Evolutionary conservation across 768 basidiomycete species (phyloP).

Genomic region (Boletus subparvulus): DNA sequence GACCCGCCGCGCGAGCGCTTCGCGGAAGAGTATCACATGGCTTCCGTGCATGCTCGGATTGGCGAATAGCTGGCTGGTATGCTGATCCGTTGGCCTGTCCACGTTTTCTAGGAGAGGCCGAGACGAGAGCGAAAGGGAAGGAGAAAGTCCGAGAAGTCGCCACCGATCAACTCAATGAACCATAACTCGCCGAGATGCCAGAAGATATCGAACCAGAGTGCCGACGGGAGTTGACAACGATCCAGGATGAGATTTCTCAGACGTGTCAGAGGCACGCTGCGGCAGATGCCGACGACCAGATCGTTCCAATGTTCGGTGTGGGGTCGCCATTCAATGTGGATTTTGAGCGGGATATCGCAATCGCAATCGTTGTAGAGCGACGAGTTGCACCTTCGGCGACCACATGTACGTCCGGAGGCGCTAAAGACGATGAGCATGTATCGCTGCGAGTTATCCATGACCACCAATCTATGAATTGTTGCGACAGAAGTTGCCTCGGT

Average conservation of each 20-base stretch:
- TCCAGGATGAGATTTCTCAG: not conserved
- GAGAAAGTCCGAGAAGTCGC: not conserved
- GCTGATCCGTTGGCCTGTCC: not conserved
- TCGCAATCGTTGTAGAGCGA: not conserved
- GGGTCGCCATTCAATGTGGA: not conserved
- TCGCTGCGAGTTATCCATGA: no score
- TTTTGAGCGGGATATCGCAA: not conserved
- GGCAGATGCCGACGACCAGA: not conserved
- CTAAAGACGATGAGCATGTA: not conserved
- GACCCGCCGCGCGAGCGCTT: no score
- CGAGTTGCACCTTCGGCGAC: not conserved
- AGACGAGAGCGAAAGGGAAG: not conserved
- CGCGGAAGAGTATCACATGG: no score
- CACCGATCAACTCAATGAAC: no score
- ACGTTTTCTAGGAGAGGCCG: not conserved
- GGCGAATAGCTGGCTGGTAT: not conserved
- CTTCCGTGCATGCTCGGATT: not conserved
- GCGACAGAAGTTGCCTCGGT: not conserved
- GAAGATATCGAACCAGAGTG: not conserved
- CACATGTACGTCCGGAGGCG: not conserved
- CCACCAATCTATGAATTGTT: not conserved
- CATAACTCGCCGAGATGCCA: not conserved
- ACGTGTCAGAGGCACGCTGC: not conserved
- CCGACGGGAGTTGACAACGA: not conserved
- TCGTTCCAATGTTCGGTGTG: not conserved